Base-by-base conservation (phyloP, 2,329 filamentous ascomycete species). In the Colletotrichum australisinense region DNA sequence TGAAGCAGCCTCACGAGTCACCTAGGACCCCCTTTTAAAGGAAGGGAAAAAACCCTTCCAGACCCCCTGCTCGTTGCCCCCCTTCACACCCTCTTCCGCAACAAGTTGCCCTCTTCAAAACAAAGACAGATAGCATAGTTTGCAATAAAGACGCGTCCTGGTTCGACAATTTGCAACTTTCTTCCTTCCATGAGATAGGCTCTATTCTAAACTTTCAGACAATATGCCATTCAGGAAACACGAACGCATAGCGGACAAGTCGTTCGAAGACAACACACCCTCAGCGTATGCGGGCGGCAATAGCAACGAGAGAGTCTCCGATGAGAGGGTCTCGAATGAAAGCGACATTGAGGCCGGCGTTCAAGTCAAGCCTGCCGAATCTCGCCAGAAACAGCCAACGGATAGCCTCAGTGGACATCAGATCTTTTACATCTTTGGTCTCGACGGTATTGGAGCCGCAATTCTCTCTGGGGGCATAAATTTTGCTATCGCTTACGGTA, bases 401-500 rank as follows among this genome's bases (percentile, higher is more conserved):
- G 67, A 77, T 6, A 76, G 76, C n/a, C 76, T 87, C 35, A 87
- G 85, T 2, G 74, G 72, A 0, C 84, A 85, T 70, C 87, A 89
- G 74, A 71, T 84, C 24, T 83, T 88, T 69, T 89, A 89, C 77
- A 80, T 89, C 16, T 84, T 88, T 58, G 76, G 84, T 1, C 76
- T 87, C 3, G 84, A 88, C 69, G 87, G 86, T 4, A 30, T 89
- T 42, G 84, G 84, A 16, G 85, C 86, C 11, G 83, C 84, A 74
- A 62, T 86, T n/a, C 57, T 89, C 2, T 87, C 86, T 0, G 88
- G 84, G 0, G 86, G 80, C 26, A 85, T 89, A 74, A 89, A 89
- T 79, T 88, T 89, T 77, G 85, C 82, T 57, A 82, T 89, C 70
- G 87, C 86, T 19, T 89, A 88, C 74, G 84, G 87, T 88, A 76